A percentile compares a stretch with the other conserved stretches of the same genome.
phyloP scores from a whole-genome alignment of 2,329 filamentous ascomycete species.

The Penicillium crustosum region DNA sequence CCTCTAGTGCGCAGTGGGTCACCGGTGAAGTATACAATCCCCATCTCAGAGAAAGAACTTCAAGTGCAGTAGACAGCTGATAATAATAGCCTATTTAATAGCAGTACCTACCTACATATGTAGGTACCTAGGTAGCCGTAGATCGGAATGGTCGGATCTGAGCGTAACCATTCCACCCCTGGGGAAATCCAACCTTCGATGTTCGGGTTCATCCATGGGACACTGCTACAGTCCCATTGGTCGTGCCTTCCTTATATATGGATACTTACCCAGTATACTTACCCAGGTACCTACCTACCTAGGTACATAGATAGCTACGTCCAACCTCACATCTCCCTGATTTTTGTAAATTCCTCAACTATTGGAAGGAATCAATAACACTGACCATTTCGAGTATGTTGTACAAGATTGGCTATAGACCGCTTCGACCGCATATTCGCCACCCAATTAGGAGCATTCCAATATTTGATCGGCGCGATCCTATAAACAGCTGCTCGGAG shows the following conservation, averaged over 20 bases:
- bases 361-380: neutral
- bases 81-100: neutral
- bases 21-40: neutral
- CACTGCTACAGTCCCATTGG: neutral
- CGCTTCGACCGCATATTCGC: conserved; percentile 60
- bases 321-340: neutral
- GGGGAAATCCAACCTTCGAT: neutral
- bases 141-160: neutral
- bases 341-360: neutral
- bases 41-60: neutral
- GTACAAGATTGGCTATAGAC: conserved; percentile 58
- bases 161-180: neutral
- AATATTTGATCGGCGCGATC: conserved; percentile 59
- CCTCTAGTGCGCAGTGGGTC: neutral
- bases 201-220: neutral
- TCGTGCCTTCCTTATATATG: neutral
- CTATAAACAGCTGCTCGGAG: conserved; percentile 60
- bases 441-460: conserved; percentile 59
- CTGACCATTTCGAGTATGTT: conserved; percentile 40
- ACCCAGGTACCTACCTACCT: neutral
- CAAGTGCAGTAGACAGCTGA: neutral
- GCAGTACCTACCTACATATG: no score
- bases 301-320: neutral
- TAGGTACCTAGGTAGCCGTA: no score
- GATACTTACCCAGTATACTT: no score